Evolutionary conservation across 768 basidiomycete genomes (phyloP).

Genomic region (Leccinum broughii): DNA sequence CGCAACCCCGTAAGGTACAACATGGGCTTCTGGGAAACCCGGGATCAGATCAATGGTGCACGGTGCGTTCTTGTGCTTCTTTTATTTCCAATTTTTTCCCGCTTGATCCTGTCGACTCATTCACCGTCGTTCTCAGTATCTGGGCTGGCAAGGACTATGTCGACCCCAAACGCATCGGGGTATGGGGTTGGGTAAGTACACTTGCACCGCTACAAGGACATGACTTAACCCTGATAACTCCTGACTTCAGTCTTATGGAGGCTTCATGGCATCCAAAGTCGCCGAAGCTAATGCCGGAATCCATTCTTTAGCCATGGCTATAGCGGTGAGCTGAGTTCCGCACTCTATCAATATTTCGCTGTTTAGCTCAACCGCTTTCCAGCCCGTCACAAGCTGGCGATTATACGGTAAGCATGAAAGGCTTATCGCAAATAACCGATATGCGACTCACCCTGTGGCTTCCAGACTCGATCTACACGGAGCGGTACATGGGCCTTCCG

Average conservation of each 20-base stretch:
- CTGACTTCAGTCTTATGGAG: conserved; percentile 78
- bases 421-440: not conserved
- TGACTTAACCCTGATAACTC: conserved; percentile 1
- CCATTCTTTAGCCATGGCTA: conserved; percentile 87
- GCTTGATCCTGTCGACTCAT: not conserved
- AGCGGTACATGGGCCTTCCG: conserved; percentile 93
- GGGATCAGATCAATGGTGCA: conserved; percentile 88
- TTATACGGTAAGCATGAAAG: conserved; percentile 58
- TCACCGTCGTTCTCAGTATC: conserved; percentile 41
- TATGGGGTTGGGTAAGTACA: conserved; percentile 93
- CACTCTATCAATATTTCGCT: not conserved
- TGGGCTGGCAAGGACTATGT: conserved; percentile 90
- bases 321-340: conserved; percentile 61
- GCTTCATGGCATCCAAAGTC: conserved; percentile 93
- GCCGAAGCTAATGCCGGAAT: conserved; percentile 88
- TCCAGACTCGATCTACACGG: conserved; percentile 92
- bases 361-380: conserved; percentile 10
- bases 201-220: not conserved
- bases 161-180: conserved; percentile 84
- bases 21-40: conserved; percentile 85
- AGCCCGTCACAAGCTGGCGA: conserved; percentile 89
- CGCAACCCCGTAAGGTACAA: conserved; percentile 88
- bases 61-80: conserved; percentile 44
- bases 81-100: not conserved
- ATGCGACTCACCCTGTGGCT: conserved; percentile 2